These are phyloP conservation scores for Potentilla sterilis DNA, from an alignment of 306 rosid species.

Conservation along the genomic window DNA sequence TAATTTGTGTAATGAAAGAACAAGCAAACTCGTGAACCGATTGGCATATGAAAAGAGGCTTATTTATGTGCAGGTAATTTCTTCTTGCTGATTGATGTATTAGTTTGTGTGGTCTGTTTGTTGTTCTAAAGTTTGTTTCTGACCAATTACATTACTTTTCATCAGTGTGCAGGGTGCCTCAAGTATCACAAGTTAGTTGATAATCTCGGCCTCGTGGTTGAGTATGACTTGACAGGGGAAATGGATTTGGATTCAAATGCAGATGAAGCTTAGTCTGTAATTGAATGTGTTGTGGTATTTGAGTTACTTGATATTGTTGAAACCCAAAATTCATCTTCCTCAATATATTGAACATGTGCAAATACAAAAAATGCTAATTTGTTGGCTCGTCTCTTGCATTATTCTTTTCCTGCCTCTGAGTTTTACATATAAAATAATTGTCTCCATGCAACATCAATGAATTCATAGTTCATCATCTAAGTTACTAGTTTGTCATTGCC, in stretches of 20 bases:
- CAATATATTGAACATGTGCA: conserved; percentile 21
- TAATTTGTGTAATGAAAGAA: conserved; percentile 68
- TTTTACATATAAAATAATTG: conserved; percentile 31
- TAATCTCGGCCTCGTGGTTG: conserved; percentile 71
- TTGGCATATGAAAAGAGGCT: conserved; percentile 81
- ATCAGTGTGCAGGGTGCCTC: conserved; percentile 82
- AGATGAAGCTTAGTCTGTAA: conserved; percentile 46
- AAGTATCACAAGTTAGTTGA: conserved; percentile 77
- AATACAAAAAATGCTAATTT: conserved; percentile 5
- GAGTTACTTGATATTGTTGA: conserved; percentile 19
- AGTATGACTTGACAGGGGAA: conserved; percentile 66
- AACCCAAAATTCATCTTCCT: conserved; percentile 32
- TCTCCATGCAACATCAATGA: conserved; percentile 22
- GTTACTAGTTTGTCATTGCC: conserved; percentile 39
- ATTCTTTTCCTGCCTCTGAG: conserved; percentile 27
- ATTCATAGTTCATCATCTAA: conserved; percentile 25
- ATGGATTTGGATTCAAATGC: conserved; percentile 31
- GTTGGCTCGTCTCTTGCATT: conserved; percentile 19
- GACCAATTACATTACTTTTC: conserved; percentile 33
- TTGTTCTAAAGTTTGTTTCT: neutral
- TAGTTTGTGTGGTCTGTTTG: neutral
- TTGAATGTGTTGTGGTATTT: conserved; percentile 7
- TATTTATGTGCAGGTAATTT: conserved; percentile 70
- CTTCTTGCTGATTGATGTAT: conserved; percentile 10
- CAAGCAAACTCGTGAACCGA: conserved; percentile 70